Evolutionary conservation across 306 rosid genomes (phyloP).

Genomic region (Elaeagnus macrophylla): DNA sequence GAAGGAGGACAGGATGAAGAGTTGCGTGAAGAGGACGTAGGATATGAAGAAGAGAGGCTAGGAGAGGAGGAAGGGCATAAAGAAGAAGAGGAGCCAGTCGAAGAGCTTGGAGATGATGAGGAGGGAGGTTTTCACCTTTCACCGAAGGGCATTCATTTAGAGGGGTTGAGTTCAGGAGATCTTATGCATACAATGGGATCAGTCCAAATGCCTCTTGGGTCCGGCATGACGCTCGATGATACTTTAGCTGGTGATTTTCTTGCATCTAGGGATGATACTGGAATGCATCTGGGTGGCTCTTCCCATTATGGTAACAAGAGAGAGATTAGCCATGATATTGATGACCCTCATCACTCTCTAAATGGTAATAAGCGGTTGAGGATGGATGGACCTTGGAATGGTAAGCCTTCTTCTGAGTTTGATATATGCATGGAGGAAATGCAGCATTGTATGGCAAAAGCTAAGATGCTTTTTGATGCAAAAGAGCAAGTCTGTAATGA

Average conservation of each 20-base stretch:
- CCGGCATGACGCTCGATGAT: slow-evolving; percentile 65
- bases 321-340: slow-evolving; percentile 44
- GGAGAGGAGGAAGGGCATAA: slow-evolving; percentile 35
- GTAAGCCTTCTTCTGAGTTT: slow-evolving; percentile 39
- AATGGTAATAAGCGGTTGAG: slow-evolving; percentile 60
- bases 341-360: slow-evolving; percentile 37
- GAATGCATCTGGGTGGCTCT: slow-evolving; percentile 39
- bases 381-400: slow-evolving; percentile 51
- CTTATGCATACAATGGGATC: slow-evolving; percentile 51
- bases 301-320: slow-evolving; percentile 69
- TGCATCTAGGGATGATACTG: slow-evolving; percentile 55
- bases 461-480: slow-evolving; percentile 44
- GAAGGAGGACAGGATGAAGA: slow-evolving; percentile 22
- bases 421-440: slow-evolving; percentile 54
- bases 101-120: slow-evolving; percentile 19
- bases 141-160: slow-evolving; percentile 42
- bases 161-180: slow-evolving; percentile 55
- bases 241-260: slow-evolving; percentile 47
- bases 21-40: slow-evolving; percentile 19
- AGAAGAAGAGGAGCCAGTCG: slow-evolving; percentile 33
- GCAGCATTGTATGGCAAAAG: slow-evolving; percentile 53
- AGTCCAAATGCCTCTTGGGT: slow-evolving; percentile 33
- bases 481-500: slow-evolving; percentile 58
- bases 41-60: slow-evolving; percentile 13
- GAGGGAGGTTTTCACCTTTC: slow-evolving; percentile 51